These are phyloP conservation scores for Coniophora puteana DNA, from an alignment of 1,284 basidiomycete species.

Conservation along the genomic window DNA sequence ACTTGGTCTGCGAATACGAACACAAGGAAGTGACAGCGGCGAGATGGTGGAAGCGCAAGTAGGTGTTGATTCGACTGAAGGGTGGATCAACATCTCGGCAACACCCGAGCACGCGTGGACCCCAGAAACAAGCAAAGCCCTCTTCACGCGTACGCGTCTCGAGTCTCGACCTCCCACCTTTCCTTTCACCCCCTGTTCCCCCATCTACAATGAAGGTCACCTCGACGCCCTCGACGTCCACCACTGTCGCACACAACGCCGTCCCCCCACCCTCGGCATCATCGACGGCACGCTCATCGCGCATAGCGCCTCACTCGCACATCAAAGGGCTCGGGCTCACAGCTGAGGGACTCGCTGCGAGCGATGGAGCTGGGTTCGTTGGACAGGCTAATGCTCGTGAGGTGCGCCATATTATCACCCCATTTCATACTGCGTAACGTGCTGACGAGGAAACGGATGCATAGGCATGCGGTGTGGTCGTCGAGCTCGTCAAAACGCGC, in stretches of 20 bases:
- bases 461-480: slow-evolving; percentile 88
- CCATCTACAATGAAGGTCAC: slow-evolving; percentile 34
- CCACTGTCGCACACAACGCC: slow-evolving; percentile 69
- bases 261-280: slow-evolving; percentile 61
- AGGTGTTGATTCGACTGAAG: no score
- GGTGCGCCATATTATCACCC: slow-evolving; percentile 42
- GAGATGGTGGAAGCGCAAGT: no score
- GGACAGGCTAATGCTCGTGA: slow-evolving; percentile 91
- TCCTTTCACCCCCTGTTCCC: no score
- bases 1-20: no score
- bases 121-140: no score
- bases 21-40: no score
- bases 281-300: slow-evolving; percentile 68
- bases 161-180: no score
- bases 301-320: slow-evolving; percentile 90
- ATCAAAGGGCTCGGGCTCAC: slow-evolving; percentile 95
- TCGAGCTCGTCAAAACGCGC: slow-evolving; percentile 87
- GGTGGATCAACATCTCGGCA: no score
- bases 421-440: slow-evolving; percentile 6
- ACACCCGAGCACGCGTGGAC: no score
- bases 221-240: slow-evolving; percentile 34
- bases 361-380: slow-evolving; percentile 83
- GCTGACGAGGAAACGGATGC: not conserved
- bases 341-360: slow-evolving; percentile 76
- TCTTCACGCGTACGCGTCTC: no score